These are phyloP conservation scores for Diaporthe humulicola DNA, from an alignment of 2,329 filamentous ascomycete species.

Conservation along the genomic window DNA sequence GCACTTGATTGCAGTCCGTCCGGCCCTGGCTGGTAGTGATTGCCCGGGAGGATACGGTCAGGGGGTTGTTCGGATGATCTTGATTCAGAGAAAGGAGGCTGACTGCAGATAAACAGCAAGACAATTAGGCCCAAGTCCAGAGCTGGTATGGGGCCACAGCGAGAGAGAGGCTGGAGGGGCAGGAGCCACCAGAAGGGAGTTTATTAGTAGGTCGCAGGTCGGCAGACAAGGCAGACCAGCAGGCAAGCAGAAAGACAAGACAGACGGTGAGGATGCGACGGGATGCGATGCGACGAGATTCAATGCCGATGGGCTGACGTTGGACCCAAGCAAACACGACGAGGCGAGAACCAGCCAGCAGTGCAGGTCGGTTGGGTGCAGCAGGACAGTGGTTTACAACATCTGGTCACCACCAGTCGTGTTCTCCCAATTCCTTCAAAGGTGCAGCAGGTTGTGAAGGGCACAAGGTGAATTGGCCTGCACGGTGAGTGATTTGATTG, in stretches of 20 bases:
- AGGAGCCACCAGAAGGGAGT: too few relatives aligned
- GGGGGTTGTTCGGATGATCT: conserved; percentile 8
- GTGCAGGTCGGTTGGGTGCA: conserved; percentile 5
- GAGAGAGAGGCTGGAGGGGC: not conserved
- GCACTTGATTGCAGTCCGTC: conserved; percentile 22
- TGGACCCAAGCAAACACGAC: conserved; percentile 4
- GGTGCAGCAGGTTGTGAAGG: conserved; percentile 11
- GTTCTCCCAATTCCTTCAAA: not conserved
- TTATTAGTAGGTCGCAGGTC: not conserved
- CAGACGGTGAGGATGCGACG: not conserved
- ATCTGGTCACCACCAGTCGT: not conserved
- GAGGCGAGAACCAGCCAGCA: conserved; percentile 11
- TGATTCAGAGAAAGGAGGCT: conserved; percentile 30
- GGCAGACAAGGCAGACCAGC: not conserved
- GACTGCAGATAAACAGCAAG: not conserved
- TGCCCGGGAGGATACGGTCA: conserved; percentile 7
- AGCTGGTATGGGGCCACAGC: not conserved
- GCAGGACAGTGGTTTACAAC: not conserved
- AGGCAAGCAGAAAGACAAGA: not conserved
- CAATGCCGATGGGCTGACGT: conserved; percentile 1
- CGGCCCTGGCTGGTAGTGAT: conserved; percentile 26
- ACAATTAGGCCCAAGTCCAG: not conserved
- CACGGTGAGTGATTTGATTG: not conserved
- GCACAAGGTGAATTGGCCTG: not conserved
- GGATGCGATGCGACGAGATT: conserved; percentile 1